A percentile compares a stretch with the other conserved stretches of the same genome.
Conservation (phyloP, 176 grass and related monocot genomes). For the maize (Zea mays) region Zm-B73-REFERENCE-NAM-5.0 NC_050099.1:248058501-248059000, state of each 20-base stretch:
- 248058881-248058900: constrained; percentile 29
- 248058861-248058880: constrained; percentile 41
- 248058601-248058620: constrained; percentile 2
- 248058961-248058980: constrained; percentile 28
- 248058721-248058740: constrained; percentile 91
- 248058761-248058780: constrained; percentile 78
- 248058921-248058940: constrained; percentile 26
- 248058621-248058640: constrained; percentile 43
- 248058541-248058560: not conserved
- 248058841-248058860: constrained; percentile 27
- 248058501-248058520: not conserved
- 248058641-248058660: constrained; percentile 85
- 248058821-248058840: constrained; percentile 50
- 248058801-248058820: constrained; percentile 69
- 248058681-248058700: constrained; percentile 68
- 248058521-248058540: not conserved
- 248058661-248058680: constrained; percentile 84
- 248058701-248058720: constrained; percentile 80
- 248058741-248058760: constrained; percentile 88
- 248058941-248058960: constrained; percentile 28
- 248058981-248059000: constrained; percentile 30
- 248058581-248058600: constrained; percentile 1
- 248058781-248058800: constrained; percentile 85
- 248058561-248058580: not conserved
- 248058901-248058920: constrained; percentile 17